A percentile compares a stretch with the other conserved stretches of the same genome.
Evolutionary conservation across 2,329 filamentous ascomycete species (phyloP).

Genomic region (Phyllosticta paracitricarpa): DNA sequence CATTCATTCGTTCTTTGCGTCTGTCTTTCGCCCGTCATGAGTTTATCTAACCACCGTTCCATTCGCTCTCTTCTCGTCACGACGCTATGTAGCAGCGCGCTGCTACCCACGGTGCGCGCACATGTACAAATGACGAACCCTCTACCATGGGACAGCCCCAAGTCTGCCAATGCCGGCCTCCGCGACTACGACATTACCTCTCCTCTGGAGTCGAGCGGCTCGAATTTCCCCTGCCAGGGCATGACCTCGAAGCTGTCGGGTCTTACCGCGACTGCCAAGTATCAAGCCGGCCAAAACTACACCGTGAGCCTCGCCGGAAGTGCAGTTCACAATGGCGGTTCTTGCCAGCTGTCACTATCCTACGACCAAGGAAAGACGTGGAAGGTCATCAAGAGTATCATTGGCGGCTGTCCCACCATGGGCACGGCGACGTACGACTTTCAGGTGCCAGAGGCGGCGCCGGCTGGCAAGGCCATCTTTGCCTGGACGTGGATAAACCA

Average conservation of each 20-base stretch:
- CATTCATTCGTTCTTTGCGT: conserved; percentile 3
- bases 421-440: conserved; percentile 49
- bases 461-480: conserved; percentile 52
- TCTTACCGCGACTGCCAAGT: conserved; percentile 49
- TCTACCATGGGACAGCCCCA: conserved; percentile 43
- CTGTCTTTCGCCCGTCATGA: conserved; percentile 4
- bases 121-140: conserved; percentile 50
- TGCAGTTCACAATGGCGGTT: conserved; percentile 56
- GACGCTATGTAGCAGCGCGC: conserved; percentile 1
- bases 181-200: conserved; percentile 64
- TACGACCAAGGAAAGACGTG: conserved; percentile 63
- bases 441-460: conserved; percentile 53
- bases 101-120: conserved; percentile 9
- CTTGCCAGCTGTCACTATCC: conserved; percentile 65
- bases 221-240: conserved; percentile 70
- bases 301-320: conserved; percentile 55
- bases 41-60: not conserved
- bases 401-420: conserved; percentile 45
- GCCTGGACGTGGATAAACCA: conserved; percentile 66
- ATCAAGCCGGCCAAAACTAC: conserved; percentile 51
- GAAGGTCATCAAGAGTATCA: conserved; percentile 56
- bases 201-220: conserved; percentile 51
- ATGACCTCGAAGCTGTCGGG: conserved; percentile 27
- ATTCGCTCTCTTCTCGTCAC: conserved; percentile 4
- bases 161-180: conserved; percentile 31